Conservation (phyloP, 495 filamentous ascomycete genomes). For the Hypoxylon perforatum region DNA sequence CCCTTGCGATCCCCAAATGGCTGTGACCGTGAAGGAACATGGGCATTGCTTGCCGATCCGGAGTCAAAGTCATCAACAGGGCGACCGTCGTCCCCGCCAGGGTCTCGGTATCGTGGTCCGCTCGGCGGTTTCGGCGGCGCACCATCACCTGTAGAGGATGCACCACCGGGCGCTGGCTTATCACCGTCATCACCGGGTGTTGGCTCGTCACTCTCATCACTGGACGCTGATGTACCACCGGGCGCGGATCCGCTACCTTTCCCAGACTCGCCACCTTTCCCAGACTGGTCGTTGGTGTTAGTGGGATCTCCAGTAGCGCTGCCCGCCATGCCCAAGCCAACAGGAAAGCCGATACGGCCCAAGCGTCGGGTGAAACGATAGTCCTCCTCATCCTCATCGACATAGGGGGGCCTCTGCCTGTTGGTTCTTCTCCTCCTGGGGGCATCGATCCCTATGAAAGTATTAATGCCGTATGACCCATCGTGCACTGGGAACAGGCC, state of each 20-base stretch:
- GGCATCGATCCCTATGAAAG: slow-evolving; percentile 31
- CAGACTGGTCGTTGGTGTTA: too few relatives aligned
- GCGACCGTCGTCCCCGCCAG: too few relatives aligned
- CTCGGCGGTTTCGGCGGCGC: too few relatives aligned
- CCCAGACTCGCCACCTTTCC: too few relatives aligned
- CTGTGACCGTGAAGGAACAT: slow-evolving; percentile 3
- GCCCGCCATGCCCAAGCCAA: slow-evolving; percentile 36
- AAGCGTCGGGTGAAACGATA: slow-evolving; percentile 22
- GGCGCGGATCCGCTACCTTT: background rate
- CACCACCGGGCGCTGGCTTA: too few relatives aligned
- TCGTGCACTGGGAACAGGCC: slow-evolving; percentile 43
- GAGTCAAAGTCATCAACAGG: too few relatives aligned
- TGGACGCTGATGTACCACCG: too few relatives aligned
- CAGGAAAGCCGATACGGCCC: slow-evolving; percentile 11
- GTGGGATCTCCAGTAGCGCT: too few relatives aligned
- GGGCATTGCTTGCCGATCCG: background rate
- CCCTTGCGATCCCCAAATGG: background rate
- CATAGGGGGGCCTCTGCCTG: slow-evolving; percentile 12
- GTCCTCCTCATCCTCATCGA: slow-evolving; percentile 40
- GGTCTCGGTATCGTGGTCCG: too few relatives aligned
- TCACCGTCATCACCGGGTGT: background rate
- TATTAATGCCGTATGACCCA: slow-evolving; percentile 47
- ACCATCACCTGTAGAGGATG: too few relatives aligned
- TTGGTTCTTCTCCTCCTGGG: slow-evolving; percentile 18
- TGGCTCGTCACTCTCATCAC: background rate